Percentiles rank a stretch among this genome's conserved stretches.
These are phyloP conservation scores for Cyclanthera cordifolia DNA, from an alignment of 306 rosid species.

Conservation along the genomic window DNA sequence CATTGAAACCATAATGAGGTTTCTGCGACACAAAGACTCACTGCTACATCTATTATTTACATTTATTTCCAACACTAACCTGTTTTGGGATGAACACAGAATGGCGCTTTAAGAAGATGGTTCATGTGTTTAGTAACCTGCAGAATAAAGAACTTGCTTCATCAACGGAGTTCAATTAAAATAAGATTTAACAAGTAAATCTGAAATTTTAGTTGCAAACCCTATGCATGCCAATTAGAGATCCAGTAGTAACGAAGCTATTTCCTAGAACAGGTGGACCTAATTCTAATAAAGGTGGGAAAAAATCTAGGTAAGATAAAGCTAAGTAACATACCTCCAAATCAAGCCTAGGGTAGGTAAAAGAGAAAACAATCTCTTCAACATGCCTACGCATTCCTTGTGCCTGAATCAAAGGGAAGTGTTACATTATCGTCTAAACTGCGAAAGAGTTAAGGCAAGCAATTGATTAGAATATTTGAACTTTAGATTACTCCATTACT, in stretches of 20 bases:
- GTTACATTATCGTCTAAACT: not conserved
- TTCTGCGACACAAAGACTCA: not conserved
- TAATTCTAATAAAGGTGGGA: not conserved
- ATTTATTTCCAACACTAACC: slow-evolving; percentile 26
- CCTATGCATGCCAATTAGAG: not conserved
- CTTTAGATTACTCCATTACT: not conserved
- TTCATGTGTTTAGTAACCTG: slow-evolving; percentile 90
- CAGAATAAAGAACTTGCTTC: slow-evolving; percentile 16
- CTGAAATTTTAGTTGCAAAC: not conserved
- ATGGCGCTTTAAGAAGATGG: slow-evolving; percentile 82
- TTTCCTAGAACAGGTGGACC: not conserved
- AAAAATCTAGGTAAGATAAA: slow-evolving; percentile 12
- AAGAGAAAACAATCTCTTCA: slow-evolving; percentile 80
- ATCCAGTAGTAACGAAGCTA: not conserved
- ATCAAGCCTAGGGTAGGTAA: slow-evolving; percentile 83
- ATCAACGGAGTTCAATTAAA: not conserved
- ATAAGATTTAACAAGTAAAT: not conserved
- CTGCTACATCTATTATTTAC: not conserved
- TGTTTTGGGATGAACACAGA: slow-evolving; percentile 81
- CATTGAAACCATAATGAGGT: slow-evolving; percentile 7
- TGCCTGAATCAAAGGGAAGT: slow-evolving; percentile 23
- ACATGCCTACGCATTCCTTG: slow-evolving; percentile 58
- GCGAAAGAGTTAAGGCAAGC: not conserved
- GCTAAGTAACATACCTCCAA: slow-evolving; percentile 50
- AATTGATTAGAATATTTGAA: not conserved